Conservation (phyloP, 306 rosid genomes). For the Fragaria ananassa region DNA sequence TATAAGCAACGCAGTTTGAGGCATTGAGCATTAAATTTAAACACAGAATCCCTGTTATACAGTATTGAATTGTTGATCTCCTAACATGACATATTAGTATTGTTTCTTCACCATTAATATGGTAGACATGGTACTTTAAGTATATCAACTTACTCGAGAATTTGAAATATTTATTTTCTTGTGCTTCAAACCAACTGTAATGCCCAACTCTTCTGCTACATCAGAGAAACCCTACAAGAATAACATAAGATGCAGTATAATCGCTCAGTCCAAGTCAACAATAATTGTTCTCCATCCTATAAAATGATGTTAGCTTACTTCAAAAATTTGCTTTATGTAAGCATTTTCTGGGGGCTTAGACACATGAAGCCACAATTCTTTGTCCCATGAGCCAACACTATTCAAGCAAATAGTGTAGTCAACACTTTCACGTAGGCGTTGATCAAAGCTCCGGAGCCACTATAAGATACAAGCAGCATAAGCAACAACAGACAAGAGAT, state of each 20-base stretch:
- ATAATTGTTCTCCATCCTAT: background rate
- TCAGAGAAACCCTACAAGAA: constrained; percentile 76
- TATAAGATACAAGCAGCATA: constrained; percentile 33
- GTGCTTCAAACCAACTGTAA: constrained; percentile 82
- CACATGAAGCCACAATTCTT: constrained; percentile 88
- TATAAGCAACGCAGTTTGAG: background rate
- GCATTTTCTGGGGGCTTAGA: constrained; percentile 98
- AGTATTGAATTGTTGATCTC: background rate
- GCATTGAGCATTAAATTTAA: background rate
- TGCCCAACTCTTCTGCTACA: constrained; percentile 80
- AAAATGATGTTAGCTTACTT: constrained; percentile 51
- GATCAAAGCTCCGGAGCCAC: constrained; percentile 98
- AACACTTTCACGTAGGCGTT: constrained; percentile 90
- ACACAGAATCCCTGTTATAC: background rate
- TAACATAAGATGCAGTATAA: constrained; percentile 17
- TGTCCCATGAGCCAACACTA: constrained; percentile 92
- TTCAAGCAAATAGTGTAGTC: constrained; percentile 94
- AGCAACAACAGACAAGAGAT: constrained; percentile 18
- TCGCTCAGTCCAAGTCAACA: constrained; percentile 17
- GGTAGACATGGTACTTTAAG: constrained; percentile 6
- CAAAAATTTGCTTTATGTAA: constrained; percentile 77
- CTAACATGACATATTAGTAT: background rate
- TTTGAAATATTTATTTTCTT: constrained; percentile 97
- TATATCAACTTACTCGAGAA: constrained; percentile 74
- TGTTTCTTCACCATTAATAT: background rate